Percentiles rank a stretch among this genome's conserved stretches.
These are phyloP conservation scores for Coix lacrymajobi DNA, from an alignment of 176 grass and related monocot genomes.

Conservation along the genomic window DNA sequence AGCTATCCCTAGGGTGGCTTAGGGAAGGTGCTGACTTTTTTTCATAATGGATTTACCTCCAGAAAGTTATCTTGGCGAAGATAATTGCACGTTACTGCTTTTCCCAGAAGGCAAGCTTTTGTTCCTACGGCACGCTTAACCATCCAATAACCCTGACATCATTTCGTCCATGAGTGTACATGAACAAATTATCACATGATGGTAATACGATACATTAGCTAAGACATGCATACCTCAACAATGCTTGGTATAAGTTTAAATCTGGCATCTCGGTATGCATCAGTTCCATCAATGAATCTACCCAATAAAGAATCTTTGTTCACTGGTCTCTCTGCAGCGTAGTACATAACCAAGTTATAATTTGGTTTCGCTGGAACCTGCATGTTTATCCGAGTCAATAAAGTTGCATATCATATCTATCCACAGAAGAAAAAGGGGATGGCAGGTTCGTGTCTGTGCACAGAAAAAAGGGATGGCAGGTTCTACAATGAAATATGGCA, in stretches of 20 bases:
- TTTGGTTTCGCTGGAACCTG: slow-evolving; percentile 95
- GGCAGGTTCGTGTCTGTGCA: background rate
- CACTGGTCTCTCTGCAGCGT: slow-evolving; percentile 66
- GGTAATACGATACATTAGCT: slow-evolving; percentile 8
- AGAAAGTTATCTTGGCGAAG: slow-evolving; percentile 91
- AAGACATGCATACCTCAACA: slow-evolving; percentile 64
- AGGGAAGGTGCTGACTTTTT: background rate
- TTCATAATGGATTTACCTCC: slow-evolving; percentile 54
- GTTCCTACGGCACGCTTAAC: slow-evolving; percentile 96
- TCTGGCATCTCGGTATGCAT: slow-evolving; percentile 79
- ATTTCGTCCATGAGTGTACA: slow-evolving; percentile 10
- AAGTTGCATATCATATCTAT: background rate
- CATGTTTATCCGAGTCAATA: slow-evolving; percentile 31
- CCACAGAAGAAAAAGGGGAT: background rate
- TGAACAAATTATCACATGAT: slow-evolving; percentile 18
- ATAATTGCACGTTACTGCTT: slow-evolving; percentile 95
- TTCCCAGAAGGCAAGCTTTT: slow-evolving; percentile 94
- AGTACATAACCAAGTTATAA: slow-evolving; percentile 91
- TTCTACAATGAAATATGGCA: background rate
- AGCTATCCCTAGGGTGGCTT: background rate
- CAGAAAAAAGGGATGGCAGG: background rate
- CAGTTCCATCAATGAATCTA: slow-evolving; percentile 85
- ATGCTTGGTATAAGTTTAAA: slow-evolving; percentile 99
- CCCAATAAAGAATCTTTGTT: slow-evolving; percentile 82
- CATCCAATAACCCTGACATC: slow-evolving; percentile 93